Conservation (phyloP, 2,329 filamentous ascomycete species). For the Ophiosphaerella herpotricha region DNA sequence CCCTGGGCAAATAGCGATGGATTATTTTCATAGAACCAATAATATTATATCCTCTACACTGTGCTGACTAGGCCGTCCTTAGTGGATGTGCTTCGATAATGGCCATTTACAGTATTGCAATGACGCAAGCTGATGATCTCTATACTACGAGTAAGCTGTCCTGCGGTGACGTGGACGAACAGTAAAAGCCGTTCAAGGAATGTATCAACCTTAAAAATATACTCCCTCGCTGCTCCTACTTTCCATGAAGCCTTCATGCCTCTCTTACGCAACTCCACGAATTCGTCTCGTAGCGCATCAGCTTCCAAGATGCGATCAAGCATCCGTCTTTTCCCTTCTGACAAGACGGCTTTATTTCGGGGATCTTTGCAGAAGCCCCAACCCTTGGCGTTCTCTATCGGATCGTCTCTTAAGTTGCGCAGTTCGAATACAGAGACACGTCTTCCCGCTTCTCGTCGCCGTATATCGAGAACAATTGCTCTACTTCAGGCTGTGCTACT, state of each 20-base stretch:
- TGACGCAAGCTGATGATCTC: conserved; percentile 15
- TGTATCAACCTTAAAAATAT: background rate
- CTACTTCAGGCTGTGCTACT: too few species aligned
- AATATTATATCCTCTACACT: conserved; percentile 19
- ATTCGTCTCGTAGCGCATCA: background rate
- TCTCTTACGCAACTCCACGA: background rate
- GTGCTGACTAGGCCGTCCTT: conserved; percentile 15
- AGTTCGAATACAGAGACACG: too few species aligned
- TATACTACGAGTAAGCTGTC: conserved; percentile 14
- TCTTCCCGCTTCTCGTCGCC: too few species aligned
- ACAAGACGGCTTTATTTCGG: too few species aligned
- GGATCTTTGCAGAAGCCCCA: too few species aligned
- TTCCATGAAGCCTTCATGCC: background rate
- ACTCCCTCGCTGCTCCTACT: background rate
- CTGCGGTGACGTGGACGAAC: conserved; percentile 18
- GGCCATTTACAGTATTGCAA: conserved; percentile 11
- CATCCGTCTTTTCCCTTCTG: too few species aligned
- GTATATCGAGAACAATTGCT: too few species aligned
- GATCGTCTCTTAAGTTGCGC: too few species aligned
- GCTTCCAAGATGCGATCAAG: background rate
- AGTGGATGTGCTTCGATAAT: conserved; percentile 13
- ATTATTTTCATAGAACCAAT: conserved; percentile 20
- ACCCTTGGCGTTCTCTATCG: too few species aligned
- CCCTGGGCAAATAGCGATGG: conserved; percentile 18
- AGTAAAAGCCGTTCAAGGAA: conserved; percentile 11